Evolutionary conservation across 148 eudicot species (phyloP).

Genomic region (Rhododendron griersonianum): DNA sequence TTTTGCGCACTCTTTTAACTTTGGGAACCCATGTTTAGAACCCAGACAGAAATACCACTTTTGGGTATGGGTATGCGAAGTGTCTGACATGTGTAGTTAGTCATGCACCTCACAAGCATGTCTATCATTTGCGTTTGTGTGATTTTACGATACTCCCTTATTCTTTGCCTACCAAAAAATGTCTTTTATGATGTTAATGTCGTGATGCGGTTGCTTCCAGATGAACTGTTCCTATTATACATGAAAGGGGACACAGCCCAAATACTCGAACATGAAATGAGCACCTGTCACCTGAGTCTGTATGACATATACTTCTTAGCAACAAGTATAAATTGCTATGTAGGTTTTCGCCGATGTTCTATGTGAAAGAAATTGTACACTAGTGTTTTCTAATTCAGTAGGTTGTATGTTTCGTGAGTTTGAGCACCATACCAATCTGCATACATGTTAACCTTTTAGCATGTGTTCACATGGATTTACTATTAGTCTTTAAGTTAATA

Average conservation of each 20-base stretch:
- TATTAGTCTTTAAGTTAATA: background rate
- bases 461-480: background rate
- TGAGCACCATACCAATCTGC: background rate
- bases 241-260: background rate
- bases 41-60: background rate
- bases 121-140: background rate
- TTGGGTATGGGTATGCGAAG: background rate
- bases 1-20: background rate
- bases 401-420: background rate
- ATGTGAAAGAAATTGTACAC: background rate
- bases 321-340: background rate
- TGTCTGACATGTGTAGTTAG: background rate
- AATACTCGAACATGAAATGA: background rate
- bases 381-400: background rate
- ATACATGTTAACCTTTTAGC: background rate
- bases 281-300: background rate
- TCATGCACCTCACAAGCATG: background rate
- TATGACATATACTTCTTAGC: background rate
- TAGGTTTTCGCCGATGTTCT: background rate
- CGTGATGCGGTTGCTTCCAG: background rate
- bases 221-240: background rate
- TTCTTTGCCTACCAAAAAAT: background rate
- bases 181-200: background rate
- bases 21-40: background rate
- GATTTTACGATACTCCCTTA: background rate